Percentiles rank a stretch among this genome's conserved stretches.
Evolutionary conservation across 2,329 filamentous ascomycete species (phyloP).

Genomic region (Calonectria honghensis): DNA sequence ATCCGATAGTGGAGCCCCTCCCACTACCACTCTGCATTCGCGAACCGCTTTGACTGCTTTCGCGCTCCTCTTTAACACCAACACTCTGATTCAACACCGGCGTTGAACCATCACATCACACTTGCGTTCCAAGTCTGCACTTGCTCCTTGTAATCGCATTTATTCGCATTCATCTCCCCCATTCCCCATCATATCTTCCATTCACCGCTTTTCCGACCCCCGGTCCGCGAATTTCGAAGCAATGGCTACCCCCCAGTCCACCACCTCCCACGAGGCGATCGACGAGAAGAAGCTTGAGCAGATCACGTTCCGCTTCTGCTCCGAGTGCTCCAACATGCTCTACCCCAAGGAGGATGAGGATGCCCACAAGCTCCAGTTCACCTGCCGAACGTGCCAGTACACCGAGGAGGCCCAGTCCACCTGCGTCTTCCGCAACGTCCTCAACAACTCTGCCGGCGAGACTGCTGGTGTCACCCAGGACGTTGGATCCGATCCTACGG

Average conservation of each 20-base stretch:
- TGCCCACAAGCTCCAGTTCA: slow-evolving; percentile 91
- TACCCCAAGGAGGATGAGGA: slow-evolving; percentile 96
- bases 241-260: slow-evolving; percentile 77
- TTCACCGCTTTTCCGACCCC: slow-evolving; percentile 9
- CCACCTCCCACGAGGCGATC: slow-evolving; percentile 64
- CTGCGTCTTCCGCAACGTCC: slow-evolving; percentile 96
- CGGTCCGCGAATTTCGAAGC: slow-evolving; percentile 40
- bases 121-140: slow-evolving; percentile 39
- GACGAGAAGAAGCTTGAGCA: slow-evolving; percentile 79
- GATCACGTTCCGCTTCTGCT: slow-evolving; percentile 98
- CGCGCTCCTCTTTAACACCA: slow-evolving; percentile 40
- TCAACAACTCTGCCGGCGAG: slow-evolving; percentile 93
- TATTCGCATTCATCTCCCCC: slow-evolving; percentile 25
- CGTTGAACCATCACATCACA: slow-evolving; percentile 32
- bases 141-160: slow-evolving; percentile 30
- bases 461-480: slow-evolving; percentile 98
- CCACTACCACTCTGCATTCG: slow-evolving; percentile 29
- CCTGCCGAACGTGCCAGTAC: slow-evolving; percentile 96
- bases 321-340: slow-evolving; percentile 98
- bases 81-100: slow-evolving; percentile 31
- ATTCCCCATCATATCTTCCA: slow-evolving; percentile 39
- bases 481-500: slow-evolving; percentile 97
- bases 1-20: slow-evolving; percentile 45
- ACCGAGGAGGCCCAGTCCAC: slow-evolving; percentile 89
- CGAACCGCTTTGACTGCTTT: slow-evolving; percentile 36